These are phyloP conservation scores for Pseudocercospora ulei DNA, from an alignment of 2,329 filamentous ascomycete species.

Conservation along the genomic window DNA sequence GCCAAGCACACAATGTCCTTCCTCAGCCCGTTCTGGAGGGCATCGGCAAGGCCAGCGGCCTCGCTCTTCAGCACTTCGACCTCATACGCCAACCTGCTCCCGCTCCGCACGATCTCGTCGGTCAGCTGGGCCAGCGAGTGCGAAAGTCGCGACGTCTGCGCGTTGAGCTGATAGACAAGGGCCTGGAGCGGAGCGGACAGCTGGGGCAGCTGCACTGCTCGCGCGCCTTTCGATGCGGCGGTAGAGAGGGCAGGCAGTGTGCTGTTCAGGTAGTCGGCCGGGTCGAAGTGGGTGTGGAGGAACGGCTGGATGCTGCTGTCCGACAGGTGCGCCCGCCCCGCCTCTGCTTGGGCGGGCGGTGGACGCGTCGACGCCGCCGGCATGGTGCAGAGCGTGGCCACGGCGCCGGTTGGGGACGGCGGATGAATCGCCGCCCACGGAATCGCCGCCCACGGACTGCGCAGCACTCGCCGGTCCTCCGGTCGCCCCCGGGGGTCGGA, in stretches of 20 bases:
- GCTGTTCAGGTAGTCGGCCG: conserved; percentile 74
- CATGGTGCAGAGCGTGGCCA: conserved; percentile 11
- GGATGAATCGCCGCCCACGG: too few species aligned
- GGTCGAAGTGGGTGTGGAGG: conserved; percentile 65
- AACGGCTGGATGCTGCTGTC: conserved; percentile 69
- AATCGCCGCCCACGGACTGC: too few species aligned
- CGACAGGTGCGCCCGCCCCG: conserved; percentile 52
- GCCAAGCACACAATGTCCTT: conserved; percentile 63
- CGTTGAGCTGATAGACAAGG: conserved; percentile 76
- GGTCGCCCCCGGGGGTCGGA: too few species aligned
- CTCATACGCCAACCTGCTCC: conserved; percentile 81
- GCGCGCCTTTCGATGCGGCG: conserved; percentile 31
- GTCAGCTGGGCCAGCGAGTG: conserved; percentile 77
- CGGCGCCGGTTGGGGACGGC: too few species aligned
- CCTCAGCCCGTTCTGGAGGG: conserved; percentile 60
- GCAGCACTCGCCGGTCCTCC: too few species aligned
- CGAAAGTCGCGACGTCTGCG: conserved; percentile 75
- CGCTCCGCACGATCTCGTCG: conserved; percentile 85
- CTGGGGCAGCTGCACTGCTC: conserved; percentile 56
- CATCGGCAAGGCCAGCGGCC: conserved; percentile 67
- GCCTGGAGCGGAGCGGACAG: conserved; percentile 72
- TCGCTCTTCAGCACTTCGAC: conserved; percentile 89
- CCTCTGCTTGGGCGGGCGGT: conserved; percentile 15
- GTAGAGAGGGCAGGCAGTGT: conserved; percentile 58
- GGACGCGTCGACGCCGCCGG: conserved; percentile 11